Percentiles rank a stretch among this genome's conserved stretches.
Evolutionary conservation across 257 asterid species (phyloP).

Genomic region (Nicotiana undulata): DNA sequence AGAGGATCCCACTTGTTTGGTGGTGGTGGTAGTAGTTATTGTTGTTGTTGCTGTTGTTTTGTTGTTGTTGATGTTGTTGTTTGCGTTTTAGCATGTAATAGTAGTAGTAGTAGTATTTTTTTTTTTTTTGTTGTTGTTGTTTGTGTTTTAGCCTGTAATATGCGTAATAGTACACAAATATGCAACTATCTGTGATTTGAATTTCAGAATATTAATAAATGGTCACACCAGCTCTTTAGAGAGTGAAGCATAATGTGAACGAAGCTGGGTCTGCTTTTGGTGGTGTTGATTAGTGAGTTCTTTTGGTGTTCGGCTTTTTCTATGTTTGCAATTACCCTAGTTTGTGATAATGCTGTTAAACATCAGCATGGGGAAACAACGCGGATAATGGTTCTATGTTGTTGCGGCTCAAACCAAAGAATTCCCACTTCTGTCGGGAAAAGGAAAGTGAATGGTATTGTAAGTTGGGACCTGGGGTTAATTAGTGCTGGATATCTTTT

Average conservation of each 20-base stretch:
- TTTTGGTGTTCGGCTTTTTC: neutral
- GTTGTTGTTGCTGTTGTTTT: too few species aligned
- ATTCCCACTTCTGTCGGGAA: neutral
- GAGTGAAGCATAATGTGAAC: neutral
- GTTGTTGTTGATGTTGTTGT: too few species aligned
- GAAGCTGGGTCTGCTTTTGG: neutral
- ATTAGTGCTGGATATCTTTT: neutral
- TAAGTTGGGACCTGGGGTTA: neutral
- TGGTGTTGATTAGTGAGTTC: neutral
- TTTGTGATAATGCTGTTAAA: neutral
- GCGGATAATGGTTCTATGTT: neutral
- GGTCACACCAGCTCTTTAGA: neutral
- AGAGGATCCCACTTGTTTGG: too few species aligned
- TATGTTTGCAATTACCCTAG: neutral
- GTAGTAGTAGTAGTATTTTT: too few species aligned
- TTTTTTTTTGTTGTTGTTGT: too few species aligned
- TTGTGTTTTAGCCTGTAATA: neutral
- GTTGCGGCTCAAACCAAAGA: neutral
- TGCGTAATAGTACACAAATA: neutral
- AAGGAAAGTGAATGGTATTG: neutral
- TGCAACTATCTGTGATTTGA: neutral
- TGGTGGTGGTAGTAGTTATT: too few species aligned
- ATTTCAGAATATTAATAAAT: neutral
- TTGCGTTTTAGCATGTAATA: too few species aligned
- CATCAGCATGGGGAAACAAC: neutral